Base-by-base conservation (phyloP, 805 yeast species). In the Maudiozyma saulgeensis region DNA sequence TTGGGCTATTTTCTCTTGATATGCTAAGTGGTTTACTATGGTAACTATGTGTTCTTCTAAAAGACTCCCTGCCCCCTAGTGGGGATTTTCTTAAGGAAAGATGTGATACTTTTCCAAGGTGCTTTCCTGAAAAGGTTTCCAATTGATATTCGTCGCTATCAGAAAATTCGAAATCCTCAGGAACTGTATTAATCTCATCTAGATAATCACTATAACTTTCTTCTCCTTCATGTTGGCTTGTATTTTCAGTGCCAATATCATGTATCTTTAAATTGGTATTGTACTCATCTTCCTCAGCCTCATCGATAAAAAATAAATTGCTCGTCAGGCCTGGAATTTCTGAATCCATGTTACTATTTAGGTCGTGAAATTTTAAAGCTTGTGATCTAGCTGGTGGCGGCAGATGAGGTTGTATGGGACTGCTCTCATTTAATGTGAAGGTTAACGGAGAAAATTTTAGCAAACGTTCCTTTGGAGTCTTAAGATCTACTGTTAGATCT, bases 141-240 rank as follows among this genome's bases (percentile, higher is more conserved):
- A 18, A 13, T 6, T 46, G 41, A 19, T 39, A 45, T 4, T 41
- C 34, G 4, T 41, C 49, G n/a, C 38, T 18, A 13, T 47, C 66
- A 3, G 62, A 53, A 48, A 65, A 68, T 16, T 66, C 67, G 43
- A 54, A 71, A 47, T 74, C 76, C 50, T 72, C 78, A 1, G 81
- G 78, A 4, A 77, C 66, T 2, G 60, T 66, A 52, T 78, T 78
- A 44, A 74, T 75, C 57, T 78, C 82, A 53, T 77, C 81, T 19
- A 78, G 49, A 15, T 73, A 62, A 19, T 70, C 69, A n/a, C 73
- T 76, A 49, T 72, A 70, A 9, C 67, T 67, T 11, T 74, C 76
- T 50, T 70, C 68, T 3, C 75, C 79, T 50, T 75, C 79, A 26
- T 75, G 45, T 19, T 52, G 56, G 32, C 53, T 49, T 56, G 41